Base-by-base conservation (phyloP, 2,329 filamentous ascomycete species). In the Monosporascus sp. region DNA sequence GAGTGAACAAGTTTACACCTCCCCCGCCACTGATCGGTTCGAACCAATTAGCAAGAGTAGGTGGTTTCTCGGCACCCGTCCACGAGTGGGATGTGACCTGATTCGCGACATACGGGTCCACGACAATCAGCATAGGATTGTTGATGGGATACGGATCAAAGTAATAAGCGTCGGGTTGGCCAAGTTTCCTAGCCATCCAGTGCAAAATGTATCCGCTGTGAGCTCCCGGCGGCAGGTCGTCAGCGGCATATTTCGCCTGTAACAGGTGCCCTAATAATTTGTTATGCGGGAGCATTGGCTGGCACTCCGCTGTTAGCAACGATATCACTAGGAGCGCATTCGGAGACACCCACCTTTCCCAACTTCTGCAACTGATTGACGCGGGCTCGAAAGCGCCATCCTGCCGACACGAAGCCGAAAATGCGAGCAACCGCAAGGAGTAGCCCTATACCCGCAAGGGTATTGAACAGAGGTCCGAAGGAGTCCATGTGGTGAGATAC, bases 1-100 rank as follows among this genome's bases (percentile, higher is more conserved):
- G 59, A 24, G 65, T 66, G 54, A 68, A 69, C 42, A 68, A 62
- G 48, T 65, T 68, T 15, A 59, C 48, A 3, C 67, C 66, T 22
- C 56, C 59, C 34, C 55, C 55, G 14, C 63, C 62, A 1, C 66
- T 63, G 47, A 69, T 68, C 44, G 65, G 65, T 5, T 56, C 57
- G 47, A 69, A 68, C 67, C 67, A 69, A 38, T 54, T 54, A 8
- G 37, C 50, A n/a, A 69, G 61, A 34, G 39, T 56, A 11, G 51
- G 39, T 5, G 67, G 67, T 55, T 69, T 69, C 51, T 57, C 52
- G 3, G 57, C 53, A 37, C 64, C 62, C 2, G 58, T 54, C 54
- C 57, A 53, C 5, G 65, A 57, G 51, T 69, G 65, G 42, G 54
- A 60, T 20, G 54, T 63, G 14, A 58, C 62, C 52, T 68, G 63